Evolutionary conservation across 225 moss, liverwort and hornwort genomes (phyloP).

Genomic region (Marchantia paleacea): DNA sequence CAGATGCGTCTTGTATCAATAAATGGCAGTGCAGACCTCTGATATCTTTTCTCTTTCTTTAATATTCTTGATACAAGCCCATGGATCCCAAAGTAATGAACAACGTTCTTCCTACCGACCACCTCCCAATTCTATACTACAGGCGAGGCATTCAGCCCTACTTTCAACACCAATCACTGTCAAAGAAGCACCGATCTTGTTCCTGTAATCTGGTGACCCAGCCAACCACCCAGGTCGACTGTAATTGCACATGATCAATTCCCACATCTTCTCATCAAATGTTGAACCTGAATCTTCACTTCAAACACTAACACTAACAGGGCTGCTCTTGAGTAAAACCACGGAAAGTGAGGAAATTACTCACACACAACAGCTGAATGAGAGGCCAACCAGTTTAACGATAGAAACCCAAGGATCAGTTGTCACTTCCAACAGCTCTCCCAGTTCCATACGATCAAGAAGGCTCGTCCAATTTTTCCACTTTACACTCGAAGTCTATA

Average conservation of each 20-base stretch:
- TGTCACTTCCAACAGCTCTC: constrained; percentile 10
- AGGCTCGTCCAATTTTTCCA: constrained; percentile 11
- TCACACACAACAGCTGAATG: constrained; percentile 22
- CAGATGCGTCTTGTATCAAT: no score
- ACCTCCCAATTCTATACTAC: constrained; percentile 1
- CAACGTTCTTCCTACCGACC: background rate
- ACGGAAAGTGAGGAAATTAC: constrained; percentile 13
- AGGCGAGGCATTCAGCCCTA: constrained; percentile 28
- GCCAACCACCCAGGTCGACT: constrained; percentile 23
- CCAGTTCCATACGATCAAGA: constrained; percentile 11
- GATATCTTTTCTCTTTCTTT: background rate
- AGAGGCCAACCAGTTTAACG: constrained; percentile 12
- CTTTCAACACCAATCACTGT: constrained; percentile 11
- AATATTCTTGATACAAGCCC: constrained; percentile 4
- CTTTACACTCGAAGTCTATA: constrained; percentile 1
- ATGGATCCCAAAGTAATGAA: constrained; percentile 3
- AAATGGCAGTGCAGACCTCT: no score
- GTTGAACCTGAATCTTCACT: background rate
- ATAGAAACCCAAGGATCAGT: constrained; percentile 2
- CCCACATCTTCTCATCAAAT: background rate
- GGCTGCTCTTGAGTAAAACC: background rate
- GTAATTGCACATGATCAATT: constrained; percentile 15
- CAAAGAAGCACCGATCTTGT: constrained; percentile 22
- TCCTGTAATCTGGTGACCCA: constrained; percentile 28
- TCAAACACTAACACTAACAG: background rate